Evolutionary conservation across 345 rosid species (phyloP).

Genomic region (Eucalyptus microcorys): DNA sequence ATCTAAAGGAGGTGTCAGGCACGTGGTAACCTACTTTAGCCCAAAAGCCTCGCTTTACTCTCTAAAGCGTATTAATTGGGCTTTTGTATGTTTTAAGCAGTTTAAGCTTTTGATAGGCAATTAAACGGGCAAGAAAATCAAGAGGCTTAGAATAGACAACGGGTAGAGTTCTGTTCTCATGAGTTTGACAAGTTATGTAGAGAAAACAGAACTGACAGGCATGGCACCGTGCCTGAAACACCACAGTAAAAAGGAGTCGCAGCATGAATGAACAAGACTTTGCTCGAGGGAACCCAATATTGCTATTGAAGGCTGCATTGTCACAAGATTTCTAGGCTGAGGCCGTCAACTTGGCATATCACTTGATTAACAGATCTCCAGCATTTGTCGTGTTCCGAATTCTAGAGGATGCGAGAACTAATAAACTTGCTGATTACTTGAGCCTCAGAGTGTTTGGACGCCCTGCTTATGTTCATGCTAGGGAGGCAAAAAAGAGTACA

Average conservation of each 20-base stretch:
- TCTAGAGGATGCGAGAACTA: background rate
- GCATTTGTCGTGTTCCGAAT: background rate
- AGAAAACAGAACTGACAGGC: background rate
- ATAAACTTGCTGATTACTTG: background rate
- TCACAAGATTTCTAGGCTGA: background rate
- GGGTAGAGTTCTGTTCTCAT: background rate
- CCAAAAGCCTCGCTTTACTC: background rate
- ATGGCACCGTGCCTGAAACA: background rate
- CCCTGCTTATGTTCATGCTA: background rate
- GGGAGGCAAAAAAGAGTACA: background rate
- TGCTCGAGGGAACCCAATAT: background rate
- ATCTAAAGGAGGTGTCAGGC: background rate
- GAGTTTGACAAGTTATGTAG: background rate
- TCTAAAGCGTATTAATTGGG: background rate
- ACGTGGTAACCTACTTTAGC: background rate
- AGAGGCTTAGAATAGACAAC: background rate
- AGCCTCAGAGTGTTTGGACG: background rate
- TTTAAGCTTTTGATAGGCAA: background rate
- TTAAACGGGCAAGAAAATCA: background rate
- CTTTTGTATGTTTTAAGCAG: background rate
- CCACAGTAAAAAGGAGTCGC: background rate
- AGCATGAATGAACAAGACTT: background rate
- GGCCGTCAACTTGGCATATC: background rate
- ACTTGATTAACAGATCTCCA: background rate
- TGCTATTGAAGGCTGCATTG: background rate